Base-by-base conservation (phyloP, 1,284 basidiomycete species). In the Cryptococcus sp. region DNA sequence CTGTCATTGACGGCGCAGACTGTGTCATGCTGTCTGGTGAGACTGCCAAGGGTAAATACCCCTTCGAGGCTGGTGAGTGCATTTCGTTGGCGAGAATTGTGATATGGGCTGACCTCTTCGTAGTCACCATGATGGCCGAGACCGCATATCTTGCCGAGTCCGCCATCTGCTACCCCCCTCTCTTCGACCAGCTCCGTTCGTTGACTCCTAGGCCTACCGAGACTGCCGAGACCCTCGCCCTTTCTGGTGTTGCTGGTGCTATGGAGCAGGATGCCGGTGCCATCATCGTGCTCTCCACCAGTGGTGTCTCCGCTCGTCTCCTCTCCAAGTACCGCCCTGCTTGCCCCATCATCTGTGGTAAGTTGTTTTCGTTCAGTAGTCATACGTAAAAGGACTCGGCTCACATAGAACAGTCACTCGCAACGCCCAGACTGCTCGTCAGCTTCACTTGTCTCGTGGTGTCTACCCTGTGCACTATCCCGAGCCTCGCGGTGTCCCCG, bases 21-120 rank as follows among this genome's bases (percentile, higher is more conserved):
- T 97, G 94, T 81, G 93, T 98, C 78, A 98, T 98, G 93, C 83
- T 98, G 78, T 96, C 93, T 23, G 93, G 94, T 66, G 93, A 98
- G 82, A 97, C 94, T 54, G 93, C 93, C 64, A 98, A 97, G 84
- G 93, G 93, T 66, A 82, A 85, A 63, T 98, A 98, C 81, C 93
- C 93, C 56, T 86, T 94, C 74, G 87, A 93, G 79, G 93, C 95
- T 58, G 91, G 91, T 88, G 71, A 55, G 86, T 80, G 3, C 2
- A 42, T 5, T 17, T 50, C 20, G 31, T 46, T 49, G 47, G 27
- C 22, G 8, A 25, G 23, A 2, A 22, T 5, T n/a, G 8, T 50
- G n/a, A 27, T 10, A 60, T 55, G 5, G 10, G 17, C 35, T 38
- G 25, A 20, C 40, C 47, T 10, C n/a, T 35, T 17, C n/a, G 8